phyloP scores from a whole-genome alignment of 2,329 filamentous ascomycete genomes.

The Penicillium sp. region DNA sequence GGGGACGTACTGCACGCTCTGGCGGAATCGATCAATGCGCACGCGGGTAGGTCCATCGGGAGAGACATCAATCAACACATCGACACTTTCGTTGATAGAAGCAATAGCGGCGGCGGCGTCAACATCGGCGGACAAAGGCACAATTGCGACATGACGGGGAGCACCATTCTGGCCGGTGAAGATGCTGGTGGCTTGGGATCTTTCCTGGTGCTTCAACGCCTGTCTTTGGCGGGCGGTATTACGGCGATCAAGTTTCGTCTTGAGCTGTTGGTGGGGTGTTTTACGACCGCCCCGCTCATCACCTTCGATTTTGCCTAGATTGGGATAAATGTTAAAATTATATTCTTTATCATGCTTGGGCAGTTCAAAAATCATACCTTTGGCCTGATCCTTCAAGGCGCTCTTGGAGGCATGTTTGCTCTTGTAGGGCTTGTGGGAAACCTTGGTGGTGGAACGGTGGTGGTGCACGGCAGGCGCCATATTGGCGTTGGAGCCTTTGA shows the following conservation, averaged over 20 bases:
- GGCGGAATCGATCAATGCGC: constrained; percentile 86
- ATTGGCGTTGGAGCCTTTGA: constrained; percentile 70
- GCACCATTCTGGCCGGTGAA: constrained; percentile 87
- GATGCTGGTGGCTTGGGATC: constrained; percentile 73
- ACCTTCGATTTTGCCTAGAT: constrained; percentile 70
- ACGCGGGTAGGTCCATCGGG: constrained; percentile 62
- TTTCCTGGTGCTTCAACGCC: constrained; percentile 77
- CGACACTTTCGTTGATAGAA: constrained; percentile 74
- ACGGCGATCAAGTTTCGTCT: constrained; percentile 93
- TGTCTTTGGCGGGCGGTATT: constrained; percentile 94
- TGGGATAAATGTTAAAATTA: constrained; percentile 14
- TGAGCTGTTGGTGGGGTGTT: constrained; percentile 91
- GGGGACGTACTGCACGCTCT: constrained; percentile 84
- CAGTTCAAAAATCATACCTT: constrained; percentile 59
- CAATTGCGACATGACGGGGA: constrained; percentile 80
- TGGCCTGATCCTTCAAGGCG: constrained; percentile 77
- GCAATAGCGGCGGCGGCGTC: constrained; percentile 67
- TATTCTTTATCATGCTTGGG: not conserved
- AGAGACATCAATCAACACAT: constrained; percentile 67
- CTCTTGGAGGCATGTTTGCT: constrained; percentile 87
- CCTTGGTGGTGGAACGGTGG: constrained; percentile 90
- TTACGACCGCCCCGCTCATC: constrained; percentile 73
- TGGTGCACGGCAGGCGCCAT: constrained; percentile 77
- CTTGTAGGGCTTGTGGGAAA: constrained; percentile 86
- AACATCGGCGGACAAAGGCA: constrained; percentile 75